A percentile compares a stretch with the other conserved stretches of the same genome.
Evolutionary conservation across 1,284 basidiomycete species (phyloP).

Genomic region (Golubevia pallescens): DNA sequence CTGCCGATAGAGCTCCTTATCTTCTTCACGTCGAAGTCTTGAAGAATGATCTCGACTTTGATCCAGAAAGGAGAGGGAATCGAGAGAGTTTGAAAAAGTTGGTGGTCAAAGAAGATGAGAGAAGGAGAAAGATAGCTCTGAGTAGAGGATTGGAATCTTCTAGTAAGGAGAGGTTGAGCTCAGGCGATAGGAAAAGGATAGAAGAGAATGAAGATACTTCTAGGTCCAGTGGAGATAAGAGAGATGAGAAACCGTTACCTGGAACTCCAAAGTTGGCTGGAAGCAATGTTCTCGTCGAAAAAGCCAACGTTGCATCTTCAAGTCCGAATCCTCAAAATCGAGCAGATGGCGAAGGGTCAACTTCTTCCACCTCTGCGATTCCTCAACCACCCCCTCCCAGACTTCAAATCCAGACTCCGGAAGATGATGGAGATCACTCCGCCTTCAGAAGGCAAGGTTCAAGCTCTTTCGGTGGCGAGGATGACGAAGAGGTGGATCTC

Average conservation of each 20-base stretch:
- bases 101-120: conserved; percentile 73
- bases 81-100: conserved; percentile 81
- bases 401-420: too few relatives aligned
- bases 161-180: not conserved
- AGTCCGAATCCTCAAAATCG: conserved; percentile 8
- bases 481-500: conserved; percentile 50
- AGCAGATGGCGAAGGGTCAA: conserved; percentile 5
- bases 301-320: conserved; percentile 1
- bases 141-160: not conserved
- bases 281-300: conserved; percentile 7
- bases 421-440: not conserved
- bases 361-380: conserved; percentile 19
- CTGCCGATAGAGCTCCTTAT: conserved; percentile 93
- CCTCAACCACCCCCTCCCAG: conserved; percentile 22
- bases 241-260: not conserved
- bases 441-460: too few relatives aligned
- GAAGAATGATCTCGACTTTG: conserved; percentile 89
- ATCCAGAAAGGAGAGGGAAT: conserved; percentile 69
- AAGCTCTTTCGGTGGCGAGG: conserved; percentile 1
- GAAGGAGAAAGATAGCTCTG: conserved; percentile 47
- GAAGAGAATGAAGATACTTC: conserved; percentile 5
- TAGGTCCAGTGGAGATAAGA: conserved; percentile 8
- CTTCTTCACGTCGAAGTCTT: conserved; percentile 91
- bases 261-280: conserved; percentile 1
- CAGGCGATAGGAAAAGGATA: conserved; percentile 8